Conservation (phyloP, 805 yeast species). For the Metschnikowia amazonensis region DNA sequence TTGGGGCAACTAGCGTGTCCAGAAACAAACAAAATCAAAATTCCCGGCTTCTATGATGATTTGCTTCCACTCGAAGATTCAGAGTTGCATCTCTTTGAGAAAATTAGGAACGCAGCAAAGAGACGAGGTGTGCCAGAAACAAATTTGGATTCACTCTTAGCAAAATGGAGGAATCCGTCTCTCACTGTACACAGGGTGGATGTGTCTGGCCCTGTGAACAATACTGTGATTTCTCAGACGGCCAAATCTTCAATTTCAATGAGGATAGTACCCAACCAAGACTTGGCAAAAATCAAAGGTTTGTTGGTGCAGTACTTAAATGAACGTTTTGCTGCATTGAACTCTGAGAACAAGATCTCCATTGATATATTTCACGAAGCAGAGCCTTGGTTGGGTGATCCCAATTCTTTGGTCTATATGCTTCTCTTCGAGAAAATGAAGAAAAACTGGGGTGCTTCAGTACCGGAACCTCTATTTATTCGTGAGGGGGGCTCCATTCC, state of each 20-base stretch:
- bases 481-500: conserved; percentile 98
- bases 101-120: conserved; percentile 42
- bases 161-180: conserved; percentile 89
- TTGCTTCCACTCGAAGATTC: conserved; percentile 52
- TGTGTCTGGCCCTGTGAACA: conserved; percentile 87
- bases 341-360: conserved; percentile 58
- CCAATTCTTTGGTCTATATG: conserved; percentile 67
- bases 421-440: conserved; percentile 59
- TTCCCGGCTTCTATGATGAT: conserved; percentile 73
- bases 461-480: conserved; percentile 69
- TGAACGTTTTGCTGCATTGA: conserved; percentile 43
- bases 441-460: conserved; percentile 60
- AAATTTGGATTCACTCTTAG: conserved; percentile 51
- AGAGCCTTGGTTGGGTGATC: conserved; percentile 95
- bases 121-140: conserved; percentile 32
- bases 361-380: conserved; percentile 75
- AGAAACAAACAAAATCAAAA: conserved; percentile 39
- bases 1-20: conserved; percentile 59
- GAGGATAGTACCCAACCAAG: conserved; percentile 87
- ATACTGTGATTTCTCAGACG: conserved; percentile 81
- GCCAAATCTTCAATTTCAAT: conserved; percentile 77
- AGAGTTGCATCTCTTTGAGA: conserved; percentile 61
- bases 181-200: conserved; percentile 78
- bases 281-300: conserved; percentile 52
- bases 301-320: conserved; percentile 46